Evolutionary conservation across 2,329 filamentous ascomycete genomes (phyloP).

Genomic region (Claviceps sp.): DNA sequence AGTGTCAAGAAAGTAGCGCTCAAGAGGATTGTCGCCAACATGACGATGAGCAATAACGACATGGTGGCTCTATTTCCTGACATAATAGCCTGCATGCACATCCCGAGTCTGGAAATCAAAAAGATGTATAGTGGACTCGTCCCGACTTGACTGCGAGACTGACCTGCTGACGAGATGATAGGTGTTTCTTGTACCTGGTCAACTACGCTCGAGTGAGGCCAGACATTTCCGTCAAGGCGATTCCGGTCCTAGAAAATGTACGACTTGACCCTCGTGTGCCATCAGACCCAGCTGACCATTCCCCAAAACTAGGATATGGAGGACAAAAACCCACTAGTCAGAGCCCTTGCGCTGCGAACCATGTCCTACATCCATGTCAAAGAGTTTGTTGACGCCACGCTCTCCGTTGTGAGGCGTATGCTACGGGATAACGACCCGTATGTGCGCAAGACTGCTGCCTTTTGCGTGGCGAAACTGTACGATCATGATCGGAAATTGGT

Average conservation of each 20-base stretch:
- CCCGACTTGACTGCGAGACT: background rate
- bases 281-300: background rate
- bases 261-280: conserved; percentile 11
- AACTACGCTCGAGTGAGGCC: conserved; percentile 94
- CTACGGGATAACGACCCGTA: conserved; percentile 85
- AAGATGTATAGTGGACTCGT: conserved; percentile 59
- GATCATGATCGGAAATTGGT: conserved; percentile 89
- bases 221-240: conserved; percentile 83
- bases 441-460: conserved; percentile 92
- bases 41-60: conserved; percentile 99
- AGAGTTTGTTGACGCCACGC: conserved; percentile 86
- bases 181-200: conserved; percentile 95
- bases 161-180: conserved; percentile 22
- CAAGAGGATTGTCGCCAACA: conserved; percentile 99
- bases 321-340: conserved; percentile 80
- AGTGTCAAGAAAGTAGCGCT: conserved; percentile 91
- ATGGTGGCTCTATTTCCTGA: conserved; percentile 97
- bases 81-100: conserved; percentile 88
- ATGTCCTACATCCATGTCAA: conserved; percentile 96
- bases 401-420: conserved; percentile 69
- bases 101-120: conserved; percentile 93
- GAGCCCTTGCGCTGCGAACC: conserved; percentile 81
- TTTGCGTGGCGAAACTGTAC: conserved; percentile 93
- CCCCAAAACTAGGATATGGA: conserved; percentile 61
- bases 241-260: conserved; percentile 75